Percentiles rank a stretch among this genome's conserved stretches.
These are phyloP conservation scores for Trichoderma lentiforme DNA, from an alignment of 2,329 filamentous ascomycete genomes.

Conservation along the genomic window DNA sequence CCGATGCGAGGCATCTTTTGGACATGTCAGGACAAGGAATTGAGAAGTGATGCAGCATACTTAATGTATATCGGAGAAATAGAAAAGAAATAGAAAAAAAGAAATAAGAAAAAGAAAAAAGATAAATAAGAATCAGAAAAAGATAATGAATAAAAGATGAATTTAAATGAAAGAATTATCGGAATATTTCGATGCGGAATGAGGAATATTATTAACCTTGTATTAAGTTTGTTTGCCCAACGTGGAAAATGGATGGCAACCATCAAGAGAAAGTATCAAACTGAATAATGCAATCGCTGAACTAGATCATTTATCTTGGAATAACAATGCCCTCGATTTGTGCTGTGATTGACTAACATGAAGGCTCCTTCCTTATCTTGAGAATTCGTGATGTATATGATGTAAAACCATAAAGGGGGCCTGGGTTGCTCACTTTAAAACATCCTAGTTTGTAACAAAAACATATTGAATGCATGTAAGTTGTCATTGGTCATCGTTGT, in stretches of 20 bases:
- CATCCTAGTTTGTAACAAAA: neutral
- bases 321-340: neutral
- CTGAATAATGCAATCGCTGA: neutral
- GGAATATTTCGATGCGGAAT: neutral
- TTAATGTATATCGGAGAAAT: neutral
- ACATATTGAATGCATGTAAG: neutral
- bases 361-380: neutral
- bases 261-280: neutral
- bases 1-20: neutral
- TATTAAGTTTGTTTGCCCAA: neutral
- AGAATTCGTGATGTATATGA: neutral
- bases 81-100: neutral
- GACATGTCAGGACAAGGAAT: neutral
- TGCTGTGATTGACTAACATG: neutral
- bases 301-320: neutral
- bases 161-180: neutral
- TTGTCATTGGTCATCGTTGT: neutral
- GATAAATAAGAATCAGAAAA: neutral
- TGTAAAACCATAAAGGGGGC: neutral
- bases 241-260: neutral
- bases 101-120: neutral
- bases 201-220: neutral
- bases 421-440: neutral
- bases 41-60: neutral
- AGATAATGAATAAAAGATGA: neutral